Evolutionary conservation across 2,329 filamentous ascomycete genomes (phyloP).

Genomic region (Hysterium pulicare): DNA sequence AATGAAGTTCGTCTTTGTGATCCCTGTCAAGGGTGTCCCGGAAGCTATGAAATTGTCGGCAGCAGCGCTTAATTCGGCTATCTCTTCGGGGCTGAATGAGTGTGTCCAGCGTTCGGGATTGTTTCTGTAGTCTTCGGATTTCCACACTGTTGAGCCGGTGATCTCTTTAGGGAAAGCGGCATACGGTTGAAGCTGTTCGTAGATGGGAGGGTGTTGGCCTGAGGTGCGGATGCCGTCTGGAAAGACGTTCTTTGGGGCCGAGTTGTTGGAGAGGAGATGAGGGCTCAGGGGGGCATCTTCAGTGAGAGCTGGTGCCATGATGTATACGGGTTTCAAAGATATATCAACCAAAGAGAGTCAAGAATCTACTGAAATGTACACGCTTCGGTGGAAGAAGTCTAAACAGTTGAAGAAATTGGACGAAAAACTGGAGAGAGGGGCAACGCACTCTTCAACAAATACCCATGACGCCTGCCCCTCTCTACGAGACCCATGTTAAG

Average conservation of each 20-base stretch:
- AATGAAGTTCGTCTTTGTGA: slow-evolving; percentile 62
- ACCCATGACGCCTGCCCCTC: no score
- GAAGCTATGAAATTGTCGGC: slow-evolving; percentile 67
- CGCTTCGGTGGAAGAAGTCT: neutral
- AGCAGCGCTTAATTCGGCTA: slow-evolving; percentile 63
- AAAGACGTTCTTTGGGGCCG: slow-evolving; percentile 50
- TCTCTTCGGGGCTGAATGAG: slow-evolving; percentile 62
- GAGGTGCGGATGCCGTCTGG: slow-evolving; percentile 66
- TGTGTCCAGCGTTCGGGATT: slow-evolving; percentile 71
- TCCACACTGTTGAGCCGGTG: slow-evolving; percentile 70
- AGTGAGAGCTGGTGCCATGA: slow-evolving; percentile 41
- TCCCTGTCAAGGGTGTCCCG: slow-evolving; percentile 67
- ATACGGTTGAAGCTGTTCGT: slow-evolving; percentile 64
- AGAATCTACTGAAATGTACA: neutral
- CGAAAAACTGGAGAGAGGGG: no score
- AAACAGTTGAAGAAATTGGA: no score
- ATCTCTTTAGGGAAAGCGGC: slow-evolving; percentile 68
- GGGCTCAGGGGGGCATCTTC: slow-evolving; percentile 33
- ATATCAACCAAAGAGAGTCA: no score
- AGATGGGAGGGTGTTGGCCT: slow-evolving; percentile 69
- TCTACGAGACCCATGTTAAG: no score
- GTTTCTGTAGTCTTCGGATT: slow-evolving; percentile 59
- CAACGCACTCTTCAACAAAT: no score
- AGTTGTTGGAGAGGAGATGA: slow-evolving; percentile 27
- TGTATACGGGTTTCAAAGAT: no score